phyloP scores from a whole-genome alignment of 2,329 filamentous ascomycete genomes.

The Cercospora janseana region DNA sequence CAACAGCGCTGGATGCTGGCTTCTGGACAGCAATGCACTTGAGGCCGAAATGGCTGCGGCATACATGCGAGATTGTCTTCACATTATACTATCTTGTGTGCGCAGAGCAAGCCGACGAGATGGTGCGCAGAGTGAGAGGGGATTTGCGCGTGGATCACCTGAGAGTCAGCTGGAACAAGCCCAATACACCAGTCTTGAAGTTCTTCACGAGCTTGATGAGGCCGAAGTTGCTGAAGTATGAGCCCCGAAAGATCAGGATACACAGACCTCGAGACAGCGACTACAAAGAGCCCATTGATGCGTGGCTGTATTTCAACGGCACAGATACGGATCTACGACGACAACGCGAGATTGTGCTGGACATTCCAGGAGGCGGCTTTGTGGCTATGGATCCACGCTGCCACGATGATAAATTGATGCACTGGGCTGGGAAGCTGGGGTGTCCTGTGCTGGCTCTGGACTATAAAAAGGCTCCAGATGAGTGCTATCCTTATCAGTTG shows the following conservation, averaged over 20 bases:
- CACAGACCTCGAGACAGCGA: conserved; percentile 74
- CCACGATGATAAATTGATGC: conserved; percentile 89
- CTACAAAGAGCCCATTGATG: conserved; percentile 78
- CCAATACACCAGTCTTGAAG: conserved; percentile 78
- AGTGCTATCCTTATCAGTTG: conserved; percentile 78
- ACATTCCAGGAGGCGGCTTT: conserved; percentile 91
- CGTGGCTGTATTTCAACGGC: conserved; percentile 93
- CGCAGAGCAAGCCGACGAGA: conserved; percentile 92
- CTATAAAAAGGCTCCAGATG: conserved; percentile 83
- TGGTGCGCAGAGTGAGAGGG: conserved; percentile 84
- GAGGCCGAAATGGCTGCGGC: conserved; percentile 72
- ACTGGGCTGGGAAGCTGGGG: conserved; percentile 86
- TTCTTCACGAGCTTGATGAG: conserved; percentile 70
- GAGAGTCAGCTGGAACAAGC: conserved; percentile 92
- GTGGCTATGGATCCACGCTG: conserved; percentile 95
- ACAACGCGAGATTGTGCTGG: conserved; percentile 76
- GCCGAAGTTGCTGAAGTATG: conserved; percentile 75
- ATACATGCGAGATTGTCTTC: conserved; percentile 79
- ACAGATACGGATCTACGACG: conserved; percentile 72
- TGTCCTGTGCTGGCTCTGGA: conserved; percentile 88
- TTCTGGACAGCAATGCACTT: conserved; percentile 99
- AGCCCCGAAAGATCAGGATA: conserved; percentile 79
- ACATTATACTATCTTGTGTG: conserved; percentile 88
- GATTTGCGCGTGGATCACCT: conserved; percentile 88
- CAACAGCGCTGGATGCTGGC: conserved; percentile 89